Conservation (phyloP, 2,329 filamentous ascomycete species). For the Cordyceps javanica region DNA sequence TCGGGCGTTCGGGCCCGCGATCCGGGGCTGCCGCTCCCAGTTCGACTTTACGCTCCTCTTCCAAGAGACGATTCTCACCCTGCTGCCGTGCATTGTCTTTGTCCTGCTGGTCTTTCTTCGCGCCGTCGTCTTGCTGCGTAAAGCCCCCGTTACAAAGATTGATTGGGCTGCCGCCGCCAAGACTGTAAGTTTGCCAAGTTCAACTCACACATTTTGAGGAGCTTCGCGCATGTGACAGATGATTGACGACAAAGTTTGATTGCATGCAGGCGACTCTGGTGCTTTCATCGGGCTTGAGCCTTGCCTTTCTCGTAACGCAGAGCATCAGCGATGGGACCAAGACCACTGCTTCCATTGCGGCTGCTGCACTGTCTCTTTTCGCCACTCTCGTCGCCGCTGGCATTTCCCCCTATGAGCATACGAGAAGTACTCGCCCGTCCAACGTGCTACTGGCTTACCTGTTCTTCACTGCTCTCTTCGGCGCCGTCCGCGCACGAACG, state of each 20-base stretch:
- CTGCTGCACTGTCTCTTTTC: neutral
- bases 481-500: neutral
- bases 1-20: neutral
- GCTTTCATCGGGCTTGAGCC: neutral
- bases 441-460: neutral
- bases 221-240: neutral
- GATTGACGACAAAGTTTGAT: neutral
- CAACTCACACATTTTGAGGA: neutral
- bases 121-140: neutral
- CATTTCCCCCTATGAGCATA: neutral
- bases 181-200: neutral
- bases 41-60: slow-evolving; percentile 18
- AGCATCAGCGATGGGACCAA: neutral
- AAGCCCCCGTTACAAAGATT: neutral
- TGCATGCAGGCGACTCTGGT: neutral
- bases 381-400: neutral
- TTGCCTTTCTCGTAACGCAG: neutral
- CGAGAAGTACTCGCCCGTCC: neutral
- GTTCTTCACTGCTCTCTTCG: neutral
- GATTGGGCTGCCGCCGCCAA: neutral
- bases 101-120: neutral
- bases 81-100: neutral
- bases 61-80: slow-evolving; percentile 14
- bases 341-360: neutral
- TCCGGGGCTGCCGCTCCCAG: neutral